Evolutionary conservation across 805 yeast genomes (phyloP).

Genomic region (Isabelozyma gotoi): DNA sequence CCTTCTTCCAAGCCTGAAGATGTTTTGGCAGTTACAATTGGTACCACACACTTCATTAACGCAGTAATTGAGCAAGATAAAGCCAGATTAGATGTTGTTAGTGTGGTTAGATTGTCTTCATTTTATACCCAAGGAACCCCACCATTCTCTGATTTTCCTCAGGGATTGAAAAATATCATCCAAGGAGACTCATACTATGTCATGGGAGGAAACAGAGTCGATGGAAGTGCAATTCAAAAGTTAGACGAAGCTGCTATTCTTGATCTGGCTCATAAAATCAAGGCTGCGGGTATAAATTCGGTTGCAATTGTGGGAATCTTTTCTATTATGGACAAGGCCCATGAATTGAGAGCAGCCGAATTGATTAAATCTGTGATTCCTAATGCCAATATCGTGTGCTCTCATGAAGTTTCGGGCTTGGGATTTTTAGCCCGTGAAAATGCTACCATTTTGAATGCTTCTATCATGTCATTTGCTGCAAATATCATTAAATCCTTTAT

Average conservation of each 20-base stretch:
- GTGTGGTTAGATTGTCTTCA: conserved; percentile 46
- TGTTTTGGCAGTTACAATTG: conserved; percentile 46
- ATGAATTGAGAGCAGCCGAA: conserved; percentile 33
- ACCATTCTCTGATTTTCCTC: conserved; percentile 48
- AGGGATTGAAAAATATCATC: conserved; percentile 30
- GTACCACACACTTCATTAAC: conserved; percentile 53
- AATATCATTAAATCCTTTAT: conserved; percentile 40
- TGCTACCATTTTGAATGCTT: conserved; percentile 47
- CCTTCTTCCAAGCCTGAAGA: conserved; percentile 22
- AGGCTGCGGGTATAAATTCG: conserved; percentile 27
- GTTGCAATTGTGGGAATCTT: conserved; percentile 44
- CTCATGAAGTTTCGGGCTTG: conserved; percentile 42
- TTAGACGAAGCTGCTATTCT: conserved; percentile 28
- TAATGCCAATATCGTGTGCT: conserved; percentile 31
- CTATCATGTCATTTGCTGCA: conserved; percentile 42
- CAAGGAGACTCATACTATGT: conserved; percentile 34
- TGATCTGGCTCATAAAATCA: conserved; percentile 29
- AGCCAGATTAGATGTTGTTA: conserved; percentile 42
- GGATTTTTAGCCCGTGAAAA: conserved; percentile 49
- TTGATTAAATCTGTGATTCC: conserved; percentile 22
- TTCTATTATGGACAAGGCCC: conserved; percentile 36
- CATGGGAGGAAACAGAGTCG: conserved; percentile 45
- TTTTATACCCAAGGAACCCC: conserved; percentile 36
- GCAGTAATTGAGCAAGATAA: conserved; percentile 48
- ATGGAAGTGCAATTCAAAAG: conserved; percentile 36